Evolutionary conservation across 1,139 yeast species (phyloP), one percentile per base, ranked within the genome.

Genomic region (Candida buenavistaensis): DNA sequence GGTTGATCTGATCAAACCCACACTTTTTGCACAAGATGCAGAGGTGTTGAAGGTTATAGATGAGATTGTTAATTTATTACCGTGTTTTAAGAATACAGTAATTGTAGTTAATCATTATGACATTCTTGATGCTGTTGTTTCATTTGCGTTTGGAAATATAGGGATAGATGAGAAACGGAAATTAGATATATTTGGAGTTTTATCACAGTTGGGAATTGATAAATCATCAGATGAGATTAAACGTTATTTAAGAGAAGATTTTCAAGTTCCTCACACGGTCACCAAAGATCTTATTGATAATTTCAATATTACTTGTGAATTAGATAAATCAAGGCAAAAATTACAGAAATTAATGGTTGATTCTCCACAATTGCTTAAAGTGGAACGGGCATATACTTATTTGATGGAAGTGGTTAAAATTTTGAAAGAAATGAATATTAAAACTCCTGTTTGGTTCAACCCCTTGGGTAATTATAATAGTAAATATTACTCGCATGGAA

Each of bases 391-490:
- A 0, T 54, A 89, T 40, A 60, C 58, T 9, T 80, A 86, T 50
- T 61, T 90, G 13, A 56, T 68, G 23, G 75, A 75, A 33, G 83
- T 89, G 1, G 56, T 80, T 6, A 59, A 62, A 4, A 72, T 76
- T 23, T 59, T 83, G 37, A 71, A 72, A 33, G 68, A 73, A 20
- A 64, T 90, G 37, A 88, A 85, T 0, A 46, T 62, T 3, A 48
- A 48, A 12, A 51, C 68, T 0, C 55, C 62, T 1, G 48, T 70
- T 3, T 46, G 52, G 7, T 76, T 88, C 16, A 67, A 70, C 13
- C 97, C 97, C 0, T 69, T 92, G 55, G 78, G 90, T 50, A 88
- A 87, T 48, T 87, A 87, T 57, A 88, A 88, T 48, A 75, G 82
- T 28, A 74, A 80, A 15, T 90, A 88, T 52, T 92, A 89, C 54